phyloP scores from a whole-genome alignment of 2,329 filamentous ascomycete species.

The Scedosporium dehoogii region DNA sequence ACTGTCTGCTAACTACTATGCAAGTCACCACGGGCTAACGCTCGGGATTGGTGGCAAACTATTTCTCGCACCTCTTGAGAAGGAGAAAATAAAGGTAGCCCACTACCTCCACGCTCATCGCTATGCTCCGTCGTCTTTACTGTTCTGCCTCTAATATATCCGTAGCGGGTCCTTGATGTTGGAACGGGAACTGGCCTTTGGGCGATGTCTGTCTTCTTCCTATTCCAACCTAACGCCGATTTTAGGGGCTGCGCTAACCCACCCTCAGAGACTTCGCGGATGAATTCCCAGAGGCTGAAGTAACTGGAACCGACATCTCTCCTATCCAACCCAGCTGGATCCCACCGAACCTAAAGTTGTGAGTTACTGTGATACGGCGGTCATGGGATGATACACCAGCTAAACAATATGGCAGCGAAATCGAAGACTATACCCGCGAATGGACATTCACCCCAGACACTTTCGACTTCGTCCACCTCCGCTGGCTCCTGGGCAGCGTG shows the following conservation, averaged over 20 bases:
- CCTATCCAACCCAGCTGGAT: conserved; percentile 47
- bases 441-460: conserved; percentile 35
- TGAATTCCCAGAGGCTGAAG: conserved; percentile 30
- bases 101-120: not conserved
- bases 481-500: conserved; percentile 47
- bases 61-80: conserved; percentile 15
- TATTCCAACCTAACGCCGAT: not conserved
- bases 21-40: conserved; percentile 14
- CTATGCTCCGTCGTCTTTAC: not conserved
- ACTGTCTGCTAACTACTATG: not conserved
- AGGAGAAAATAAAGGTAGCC: conserved; percentile 9
- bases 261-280: conserved; percentile 34
- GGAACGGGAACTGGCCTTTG: conserved; percentile 49
- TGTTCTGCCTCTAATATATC: not conserved
- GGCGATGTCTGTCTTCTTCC: conserved; percentile 34
- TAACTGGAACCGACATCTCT: conserved; percentile 43
- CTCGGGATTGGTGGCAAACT: conserved; percentile 15
- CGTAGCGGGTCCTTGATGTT: conserved; percentile 29
- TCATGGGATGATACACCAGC: not conserved
- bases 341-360: conserved; percentile 23
- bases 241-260: not conserved
- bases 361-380: not conserved
- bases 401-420: conserved; percentile 11
- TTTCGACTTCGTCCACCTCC: conserved; percentile 51
- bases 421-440: conserved; percentile 21